Evolutionary conservation across 2,329 filamentous ascomycete species (phyloP).

Genomic region (Sporothrix mexicana): DNA sequence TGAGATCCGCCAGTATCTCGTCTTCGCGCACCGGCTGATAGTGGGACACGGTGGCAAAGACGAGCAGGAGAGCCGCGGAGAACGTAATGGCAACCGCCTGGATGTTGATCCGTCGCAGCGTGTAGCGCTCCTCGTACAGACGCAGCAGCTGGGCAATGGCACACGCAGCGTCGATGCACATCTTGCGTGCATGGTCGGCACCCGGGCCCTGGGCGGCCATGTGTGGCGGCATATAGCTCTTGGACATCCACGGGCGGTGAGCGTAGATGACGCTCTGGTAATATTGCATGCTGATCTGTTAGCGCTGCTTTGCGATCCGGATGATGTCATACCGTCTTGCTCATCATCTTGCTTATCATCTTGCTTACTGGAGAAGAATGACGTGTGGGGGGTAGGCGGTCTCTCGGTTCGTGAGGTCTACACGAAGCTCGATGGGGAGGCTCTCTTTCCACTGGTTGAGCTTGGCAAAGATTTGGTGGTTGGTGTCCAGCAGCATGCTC

Average conservation of each 20-base stretch:
- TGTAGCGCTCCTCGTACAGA: slow-evolving; percentile 50
- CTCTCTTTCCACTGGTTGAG: slow-evolving; percentile 23
- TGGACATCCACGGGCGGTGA: slow-evolving; percentile 50
- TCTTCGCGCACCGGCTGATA: neutral
- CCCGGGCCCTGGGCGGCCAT: slow-evolving; percentile 14
- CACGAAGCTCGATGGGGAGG: slow-evolving; percentile 46
- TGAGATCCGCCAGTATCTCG: slow-evolving; percentile 15
- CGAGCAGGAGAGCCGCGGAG: slow-evolving; percentile 49
- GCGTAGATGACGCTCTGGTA: slow-evolving; percentile 37
- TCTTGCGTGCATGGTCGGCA: slow-evolving; percentile 44
- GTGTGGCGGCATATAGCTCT: slow-evolving; percentile 10
- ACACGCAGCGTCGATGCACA: slow-evolving; percentile 50
- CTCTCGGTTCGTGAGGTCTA: slow-evolving; percentile 45
- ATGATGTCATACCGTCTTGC: too few relatives aligned
- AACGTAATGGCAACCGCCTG: slow-evolving; percentile 53
- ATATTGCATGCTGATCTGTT: slow-evolving; percentile 38
- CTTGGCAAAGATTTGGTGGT: slow-evolving; percentile 5
- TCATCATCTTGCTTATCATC: too few relatives aligned
- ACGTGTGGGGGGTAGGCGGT: slow-evolving; percentile 47
- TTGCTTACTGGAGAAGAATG: slow-evolving; percentile 49
- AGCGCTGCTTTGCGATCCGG: neutral
- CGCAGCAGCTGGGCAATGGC: slow-evolving; percentile 49
- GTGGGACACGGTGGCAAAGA: slow-evolving; percentile 41
- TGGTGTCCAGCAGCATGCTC: slow-evolving; percentile 4
- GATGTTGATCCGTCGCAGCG: slow-evolving; percentile 51